A percentile compares a stretch with the other conserved stretches of the same genome.
Conservation (phyloP, 1,139 yeast species). For the Dujonia santamariae region DNA sequence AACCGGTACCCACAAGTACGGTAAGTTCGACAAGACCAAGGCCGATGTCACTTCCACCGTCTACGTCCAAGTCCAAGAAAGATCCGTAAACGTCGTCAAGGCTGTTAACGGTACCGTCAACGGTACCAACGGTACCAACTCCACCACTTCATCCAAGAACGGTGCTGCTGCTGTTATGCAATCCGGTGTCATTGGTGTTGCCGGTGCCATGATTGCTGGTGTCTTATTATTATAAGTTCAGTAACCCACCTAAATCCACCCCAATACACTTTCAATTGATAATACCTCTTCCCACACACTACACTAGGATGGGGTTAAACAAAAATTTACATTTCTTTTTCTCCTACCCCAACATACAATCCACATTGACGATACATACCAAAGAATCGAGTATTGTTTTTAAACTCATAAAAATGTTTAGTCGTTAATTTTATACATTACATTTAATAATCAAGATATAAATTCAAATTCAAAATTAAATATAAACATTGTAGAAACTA, state of each 20-base stretch:
- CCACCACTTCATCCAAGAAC: slow-evolving; percentile 3
- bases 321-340: too few relatives aligned
- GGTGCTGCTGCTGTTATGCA: slow-evolving; percentile 5
- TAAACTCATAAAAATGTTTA: too few relatives aligned
- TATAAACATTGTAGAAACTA: too few relatives aligned
- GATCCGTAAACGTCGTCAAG: slow-evolving; percentile 30
- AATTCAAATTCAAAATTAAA: too few relatives aligned
- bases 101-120: slow-evolving; percentile 6
- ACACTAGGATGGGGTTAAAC: too few relatives aligned
- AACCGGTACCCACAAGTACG: slow-evolving; percentile 42
- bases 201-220: slow-evolving; percentile 11
- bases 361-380: too few relatives aligned
- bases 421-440: too few relatives aligned
- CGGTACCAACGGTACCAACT: slow-evolving; percentile 5
- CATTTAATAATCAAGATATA: too few relatives aligned
- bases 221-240: slow-evolving; percentile 5
- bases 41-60: slow-evolving; percentile 17
- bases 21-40: slow-evolving; percentile 32
- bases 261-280: not conserved
- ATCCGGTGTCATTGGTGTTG: slow-evolving; percentile 6
- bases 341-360: too few relatives aligned
- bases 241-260: not conserved
- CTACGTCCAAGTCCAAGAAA: slow-evolving; percentile 21
- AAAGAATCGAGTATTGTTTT: too few relatives aligned
- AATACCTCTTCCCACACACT: not conserved